phyloP scores from a whole-genome alignment of 495 filamentous ascomycete species.

The Aspergillus asperescens region DNA sequence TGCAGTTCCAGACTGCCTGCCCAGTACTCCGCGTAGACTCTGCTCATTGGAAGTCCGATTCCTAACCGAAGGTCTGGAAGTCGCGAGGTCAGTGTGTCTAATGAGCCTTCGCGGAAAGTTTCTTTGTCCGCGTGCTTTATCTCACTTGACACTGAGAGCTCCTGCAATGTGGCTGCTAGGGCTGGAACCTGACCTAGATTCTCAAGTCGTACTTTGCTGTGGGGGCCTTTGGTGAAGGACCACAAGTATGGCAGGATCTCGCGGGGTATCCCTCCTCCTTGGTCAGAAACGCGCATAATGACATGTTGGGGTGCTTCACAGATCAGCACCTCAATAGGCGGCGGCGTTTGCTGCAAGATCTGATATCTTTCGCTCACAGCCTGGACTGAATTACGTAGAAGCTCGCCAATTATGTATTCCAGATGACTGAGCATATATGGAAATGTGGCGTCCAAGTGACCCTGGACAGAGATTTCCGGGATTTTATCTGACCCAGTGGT shows the following conservation, averaged over 20 bases:
- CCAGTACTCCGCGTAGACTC: constrained; percentile 98
- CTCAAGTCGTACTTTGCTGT: constrained; percentile 63
- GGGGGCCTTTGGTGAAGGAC: constrained; percentile 91
- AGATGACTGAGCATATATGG: constrained; percentile 94
- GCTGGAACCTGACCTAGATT: constrained; percentile 85
- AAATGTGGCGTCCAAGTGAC: constrained; percentile 84
- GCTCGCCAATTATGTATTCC: constrained; percentile 94
- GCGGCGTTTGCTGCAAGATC: constrained; percentile 43
- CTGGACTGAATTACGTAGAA: constrained; percentile 91
- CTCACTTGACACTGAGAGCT: constrained; percentile 49
- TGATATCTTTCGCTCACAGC: constrained; percentile 71
- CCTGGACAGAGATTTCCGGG: constrained; percentile 78
- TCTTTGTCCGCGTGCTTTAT: constrained; percentile 29
- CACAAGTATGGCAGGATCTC: constrained; percentile 86
- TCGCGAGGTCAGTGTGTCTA: constrained; percentile 70
- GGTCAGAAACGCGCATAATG: constrained; percentile 92
- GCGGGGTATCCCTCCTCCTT: constrained; percentile 83
- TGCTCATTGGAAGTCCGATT: constrained; percentile 89
- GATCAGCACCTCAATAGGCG: constrained; percentile 87
- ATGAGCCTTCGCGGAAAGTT: constrained; percentile 53
- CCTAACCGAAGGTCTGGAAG: constrained; percentile 85
- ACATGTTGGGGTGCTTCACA: constrained; percentile 95
- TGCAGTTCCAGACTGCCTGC: constrained; percentile 89
- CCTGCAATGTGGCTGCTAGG: constrained; percentile 92
- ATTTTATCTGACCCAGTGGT: constrained; percentile 67